Evolutionary conservation across 768 basidiomycete species (phyloP).

Genomic region (Amanita rimosa): DNA sequence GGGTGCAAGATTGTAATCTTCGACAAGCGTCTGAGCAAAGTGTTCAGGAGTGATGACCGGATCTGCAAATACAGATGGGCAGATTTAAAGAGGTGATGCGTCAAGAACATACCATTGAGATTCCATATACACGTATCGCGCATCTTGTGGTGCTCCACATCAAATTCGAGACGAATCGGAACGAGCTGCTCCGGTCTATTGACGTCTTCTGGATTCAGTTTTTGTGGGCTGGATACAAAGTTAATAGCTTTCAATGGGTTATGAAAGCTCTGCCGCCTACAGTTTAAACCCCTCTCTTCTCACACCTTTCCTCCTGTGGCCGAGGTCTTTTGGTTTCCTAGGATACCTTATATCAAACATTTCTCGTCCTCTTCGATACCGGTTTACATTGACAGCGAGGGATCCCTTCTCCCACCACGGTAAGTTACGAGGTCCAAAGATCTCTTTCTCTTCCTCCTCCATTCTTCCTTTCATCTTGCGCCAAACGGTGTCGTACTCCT

Average conservation of each 20-base stretch:
- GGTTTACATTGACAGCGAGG: slow-evolving; percentile 22
- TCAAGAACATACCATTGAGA: slow-evolving; percentile 59
- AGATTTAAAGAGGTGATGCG: neutral
- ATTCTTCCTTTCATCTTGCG: slow-evolving; percentile 41
- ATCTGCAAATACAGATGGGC: slow-evolving; percentile 34
- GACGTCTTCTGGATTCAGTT: slow-evolving; percentile 41
- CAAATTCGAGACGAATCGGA: slow-evolving; percentile 93
- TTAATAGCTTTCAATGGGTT: slow-evolving; percentile 2
- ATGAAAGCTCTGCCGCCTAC: slow-evolving; percentile 37
- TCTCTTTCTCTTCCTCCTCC: slow-evolving; percentile 35
- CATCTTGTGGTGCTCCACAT: slow-evolving; percentile 89
- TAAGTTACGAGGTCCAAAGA: slow-evolving; percentile 24
- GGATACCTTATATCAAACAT: slow-evolving; percentile 44
- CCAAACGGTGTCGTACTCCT: slow-evolving; percentile 39
- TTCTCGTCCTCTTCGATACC: slow-evolving; percentile 30
- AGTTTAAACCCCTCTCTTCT: slow-evolving; percentile 62
- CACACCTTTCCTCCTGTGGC: slow-evolving; percentile 38
- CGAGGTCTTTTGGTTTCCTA: slow-evolving; percentile 25
- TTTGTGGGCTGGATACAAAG: slow-evolving; percentile 40
- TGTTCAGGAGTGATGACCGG: slow-evolving; percentile 80
- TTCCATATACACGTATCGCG: slow-evolving; percentile 98
- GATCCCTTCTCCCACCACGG: slow-evolving; percentile 61
- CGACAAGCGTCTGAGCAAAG: slow-evolving; percentile 84
- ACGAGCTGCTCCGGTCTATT: slow-evolving; percentile 73
- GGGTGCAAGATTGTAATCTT: slow-evolving; percentile 74